A percentile compares a stretch with the other conserved stretches of the same genome.
Evolutionary conservation across 306 rosid species (phyloP).

Genomic region (Gillenia trifoliata): DNA sequence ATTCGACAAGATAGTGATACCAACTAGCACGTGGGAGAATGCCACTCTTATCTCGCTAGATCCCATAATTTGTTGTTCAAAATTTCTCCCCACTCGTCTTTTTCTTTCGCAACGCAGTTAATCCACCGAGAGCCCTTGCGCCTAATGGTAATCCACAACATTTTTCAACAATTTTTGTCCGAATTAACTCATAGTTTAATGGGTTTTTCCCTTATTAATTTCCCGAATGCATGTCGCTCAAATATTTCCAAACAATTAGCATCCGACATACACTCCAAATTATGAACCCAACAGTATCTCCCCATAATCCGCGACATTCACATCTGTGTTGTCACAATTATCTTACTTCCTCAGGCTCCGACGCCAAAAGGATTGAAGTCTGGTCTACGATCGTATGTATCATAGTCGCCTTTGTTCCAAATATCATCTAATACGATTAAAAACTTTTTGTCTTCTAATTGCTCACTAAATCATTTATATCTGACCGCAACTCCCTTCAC

Average conservation of each 20-base stretch:
- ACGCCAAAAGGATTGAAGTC: too few species aligned
- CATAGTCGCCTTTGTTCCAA: neutral
- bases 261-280: neutral
- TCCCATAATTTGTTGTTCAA: slow-evolving; percentile 18
- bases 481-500: too few species aligned
- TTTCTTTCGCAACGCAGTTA: neutral
- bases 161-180: slow-evolving; percentile 2
- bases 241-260: slow-evolving; percentile 8
- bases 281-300: neutral
- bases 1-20: slow-evolving; percentile 11
- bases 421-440: slow-evolving; percentile 25
- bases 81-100: slow-evolving; percentile 2
- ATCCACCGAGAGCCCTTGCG: slow-evolving; percentile 14
- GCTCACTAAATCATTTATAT: neutral
- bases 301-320: neutral
- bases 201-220: neutral
- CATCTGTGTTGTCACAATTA: slow-evolving; percentile 23
- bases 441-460: neutral
- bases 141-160: slow-evolving; percentile 32
- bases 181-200: too few species aligned
- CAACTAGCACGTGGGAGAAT: slow-evolving; percentile 16
- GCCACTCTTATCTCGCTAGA: neutral
- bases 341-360: slow-evolving; percentile 14
- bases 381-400: too few species aligned
- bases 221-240: slow-evolving; percentile 8